These are phyloP conservation scores for Plectosphaerella cucumerina DNA, from an alignment of 2,329 filamentous ascomycete species.

Conservation along the genomic window DNA sequence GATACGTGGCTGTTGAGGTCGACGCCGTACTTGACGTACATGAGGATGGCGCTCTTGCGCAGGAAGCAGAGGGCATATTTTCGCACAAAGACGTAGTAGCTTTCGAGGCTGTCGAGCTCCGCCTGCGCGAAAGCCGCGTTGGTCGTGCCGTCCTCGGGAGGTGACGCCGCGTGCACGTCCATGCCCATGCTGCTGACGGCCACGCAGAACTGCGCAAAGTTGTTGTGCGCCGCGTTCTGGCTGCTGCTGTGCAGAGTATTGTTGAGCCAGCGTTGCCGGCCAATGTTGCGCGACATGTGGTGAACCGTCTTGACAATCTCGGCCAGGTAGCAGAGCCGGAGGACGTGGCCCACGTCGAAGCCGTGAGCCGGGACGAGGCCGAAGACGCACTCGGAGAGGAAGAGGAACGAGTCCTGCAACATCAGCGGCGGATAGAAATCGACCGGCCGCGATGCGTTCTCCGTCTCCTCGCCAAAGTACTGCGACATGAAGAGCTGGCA, in stretches of 20 bases:
- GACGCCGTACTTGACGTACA: constrained; percentile 84
- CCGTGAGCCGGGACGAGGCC: constrained; percentile 63
- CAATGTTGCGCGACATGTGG: constrained; percentile 52
- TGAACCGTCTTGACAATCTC: constrained; percentile 82
- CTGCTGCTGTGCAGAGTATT: constrained; percentile 36
- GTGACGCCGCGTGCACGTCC: constrained; percentile 30
- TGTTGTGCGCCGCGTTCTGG: constrained; percentile 43
- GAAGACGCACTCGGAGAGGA: constrained; percentile 75
- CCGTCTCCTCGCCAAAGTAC: constrained; percentile 39
- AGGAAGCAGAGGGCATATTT: constrained; percentile 90
- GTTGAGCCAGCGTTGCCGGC: constrained; percentile 43
- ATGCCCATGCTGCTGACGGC: constrained; percentile 41
- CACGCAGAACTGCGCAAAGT: constrained; percentile 53
- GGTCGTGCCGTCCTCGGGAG: constrained; percentile 13
- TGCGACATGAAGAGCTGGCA: constrained; percentile 69
- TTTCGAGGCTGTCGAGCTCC: constrained; percentile 47
- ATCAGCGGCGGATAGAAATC: constrained; percentile 56
- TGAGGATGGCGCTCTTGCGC: constrained; percentile 76
- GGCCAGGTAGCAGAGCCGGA: constrained; percentile 83
- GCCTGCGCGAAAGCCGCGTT: constrained; percentile 47
- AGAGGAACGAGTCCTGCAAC: constrained; percentile 68
- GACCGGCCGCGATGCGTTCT: constrained; percentile 33
- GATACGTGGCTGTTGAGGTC: constrained; percentile 73
- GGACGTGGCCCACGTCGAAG: constrained; percentile 72
- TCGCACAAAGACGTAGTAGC: constrained; percentile 58